Evolutionary conservation across 78 protist species (phyloP).

Genomic region (Chrysochromulina tobinii): DNA sequence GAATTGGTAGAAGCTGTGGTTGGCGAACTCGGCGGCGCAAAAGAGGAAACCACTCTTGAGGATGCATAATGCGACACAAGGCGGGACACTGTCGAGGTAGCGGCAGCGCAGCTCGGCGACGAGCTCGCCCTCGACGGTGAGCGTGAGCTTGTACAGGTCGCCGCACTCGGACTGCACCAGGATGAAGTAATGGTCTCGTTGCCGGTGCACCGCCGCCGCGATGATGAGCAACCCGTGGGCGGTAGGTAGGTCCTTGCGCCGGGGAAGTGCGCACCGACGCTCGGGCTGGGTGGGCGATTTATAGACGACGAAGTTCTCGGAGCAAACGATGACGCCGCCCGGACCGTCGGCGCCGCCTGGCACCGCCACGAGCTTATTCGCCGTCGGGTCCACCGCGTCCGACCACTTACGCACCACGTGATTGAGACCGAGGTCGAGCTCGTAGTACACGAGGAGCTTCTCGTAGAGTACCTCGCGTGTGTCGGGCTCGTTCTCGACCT

Average conservation of each 20-base stretch:
- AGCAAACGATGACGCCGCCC: conserved; percentile 90
- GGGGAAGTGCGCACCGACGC: conserved; percentile 36
- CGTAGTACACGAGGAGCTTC: conserved; percentile 89
- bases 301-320: conserved; percentile 49
- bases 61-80: conserved; percentile 29
- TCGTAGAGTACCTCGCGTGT: not conserved
- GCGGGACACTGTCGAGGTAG: conserved; percentile 52
- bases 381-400: conserved; percentile 65
- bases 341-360: conserved; percentile 94
- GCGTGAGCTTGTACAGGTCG: conserved; percentile 86
- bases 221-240: conserved; percentile 57
- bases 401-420: conserved; percentile 83
- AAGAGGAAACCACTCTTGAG: conserved; percentile 83
- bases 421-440: conserved; percentile 97
- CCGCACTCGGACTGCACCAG: conserved; percentile 94
- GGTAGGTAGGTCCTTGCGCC: conserved; percentile 58
- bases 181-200: conserved; percentile 79
- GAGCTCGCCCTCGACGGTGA: conserved; percentile 56
- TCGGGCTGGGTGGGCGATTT: not conserved
- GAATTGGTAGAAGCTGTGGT: conserved; percentile 81
- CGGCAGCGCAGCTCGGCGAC: conserved; percentile 51
- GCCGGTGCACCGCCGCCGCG: conserved; percentile 46
- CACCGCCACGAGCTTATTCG: conserved; percentile 67
- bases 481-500: conserved; percentile 10
- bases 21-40: conserved; percentile 91